Evolutionary conservation across 1,284 basidiomycete species (phyloP).

Genomic region (Exobasidium rhododendri): DNA sequence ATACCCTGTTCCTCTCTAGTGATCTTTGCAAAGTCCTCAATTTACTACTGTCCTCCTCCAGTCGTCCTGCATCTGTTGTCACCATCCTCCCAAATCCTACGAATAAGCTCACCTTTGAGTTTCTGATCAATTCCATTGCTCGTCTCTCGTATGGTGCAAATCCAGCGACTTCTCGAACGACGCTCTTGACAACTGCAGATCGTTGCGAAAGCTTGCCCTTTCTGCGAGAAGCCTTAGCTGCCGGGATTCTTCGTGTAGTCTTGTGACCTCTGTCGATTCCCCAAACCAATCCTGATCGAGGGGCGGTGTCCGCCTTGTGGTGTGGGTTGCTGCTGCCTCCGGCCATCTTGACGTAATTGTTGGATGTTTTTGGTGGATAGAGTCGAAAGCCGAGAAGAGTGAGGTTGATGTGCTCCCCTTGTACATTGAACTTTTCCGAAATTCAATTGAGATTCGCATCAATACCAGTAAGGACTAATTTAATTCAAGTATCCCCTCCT

Average conservation of each 20-base stretch:
- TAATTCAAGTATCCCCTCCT: too few relatives aligned
- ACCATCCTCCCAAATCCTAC: too few relatives aligned
- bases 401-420: too few relatives aligned
- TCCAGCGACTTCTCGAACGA: conserved; percentile 64
- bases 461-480: too few relatives aligned
- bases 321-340: conserved; percentile 5
- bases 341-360: background rate
- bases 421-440: too few relatives aligned
- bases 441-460: too few relatives aligned
- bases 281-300: conserved; percentile 72
- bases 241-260: conserved; percentile 79
- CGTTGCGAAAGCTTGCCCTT: conserved; percentile 78
- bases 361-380: background rate
- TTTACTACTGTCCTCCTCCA: too few relatives aligned
- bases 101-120: conserved; percentile 82
- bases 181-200: conserved; percentile 42
- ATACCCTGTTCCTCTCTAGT: background rate
- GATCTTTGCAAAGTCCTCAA: too few relatives aligned
- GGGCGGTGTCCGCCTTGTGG: conserved; percentile 16
- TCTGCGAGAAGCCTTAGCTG: conserved; percentile 78
- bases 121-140: conserved; percentile 97
- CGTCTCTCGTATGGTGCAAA: conserved; percentile 98
- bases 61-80: too few relatives aligned
- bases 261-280: conserved; percentile 91
- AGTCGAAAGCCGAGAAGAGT: background rate